phyloP scores from a whole-genome alignment of 768 basidiomycete species.

The Coprinopsis cinerea region DNA sequence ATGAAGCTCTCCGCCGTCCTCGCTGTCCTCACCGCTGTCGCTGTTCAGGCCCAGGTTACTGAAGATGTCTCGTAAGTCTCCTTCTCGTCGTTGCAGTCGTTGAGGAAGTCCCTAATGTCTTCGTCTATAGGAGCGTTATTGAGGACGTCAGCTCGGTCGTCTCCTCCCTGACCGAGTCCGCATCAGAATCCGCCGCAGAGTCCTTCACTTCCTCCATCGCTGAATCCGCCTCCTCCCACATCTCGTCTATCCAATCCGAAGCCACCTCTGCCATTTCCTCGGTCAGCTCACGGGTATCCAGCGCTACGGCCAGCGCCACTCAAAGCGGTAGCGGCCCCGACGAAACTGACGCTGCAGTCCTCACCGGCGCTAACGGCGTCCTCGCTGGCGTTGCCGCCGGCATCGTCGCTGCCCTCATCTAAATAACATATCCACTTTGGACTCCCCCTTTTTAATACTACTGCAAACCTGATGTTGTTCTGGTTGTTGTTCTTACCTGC shows the following conservation, averaged over 20 bases:
- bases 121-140: neutral
- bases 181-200: neutral
- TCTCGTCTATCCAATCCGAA: neutral
- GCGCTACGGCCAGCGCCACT: neutral
- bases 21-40: neutral
- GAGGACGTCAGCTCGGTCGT: neutral
- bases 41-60: neutral
- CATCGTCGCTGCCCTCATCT: neutral
- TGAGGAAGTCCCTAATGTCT: neutral
- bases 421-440: too few species aligned
- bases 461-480: too few species aligned
- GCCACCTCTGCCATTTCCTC: neutral
- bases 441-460: too few species aligned
- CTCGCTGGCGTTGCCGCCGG: constrained; percentile 2
- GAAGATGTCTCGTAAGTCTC: neutral
- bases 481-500: too few species aligned
- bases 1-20: constrained; percentile 2
- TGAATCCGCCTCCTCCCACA: neutral
- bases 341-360: neutral
- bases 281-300: neutral
- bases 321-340: neutral
- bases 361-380: neutral
- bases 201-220: neutral
- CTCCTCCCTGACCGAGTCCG: neutral
- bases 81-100: neutral